A percentile compares a stretch with the other conserved stretches of the same genome.
Evolutionary conservation across 768 basidiomycete species (phyloP).

Genomic region (Tylopilus vinaceipallidus): DNA sequence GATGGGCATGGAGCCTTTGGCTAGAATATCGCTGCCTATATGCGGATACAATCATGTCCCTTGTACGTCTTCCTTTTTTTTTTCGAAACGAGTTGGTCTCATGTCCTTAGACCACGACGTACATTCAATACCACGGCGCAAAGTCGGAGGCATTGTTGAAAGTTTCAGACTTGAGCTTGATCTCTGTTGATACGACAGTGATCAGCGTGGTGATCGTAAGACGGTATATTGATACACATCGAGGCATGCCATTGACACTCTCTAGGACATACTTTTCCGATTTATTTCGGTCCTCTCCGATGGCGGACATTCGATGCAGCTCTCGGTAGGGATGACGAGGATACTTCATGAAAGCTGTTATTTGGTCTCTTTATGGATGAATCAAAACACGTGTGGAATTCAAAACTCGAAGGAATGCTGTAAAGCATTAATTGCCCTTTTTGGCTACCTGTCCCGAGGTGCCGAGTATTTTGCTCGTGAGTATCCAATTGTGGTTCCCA

Average conservation of each 20-base stretch:
- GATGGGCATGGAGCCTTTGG: conserved; percentile 70
- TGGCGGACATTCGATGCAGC: conserved; percentile 7
- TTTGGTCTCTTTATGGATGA: conserved; percentile 23
- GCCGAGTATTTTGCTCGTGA: conserved; percentile 19
- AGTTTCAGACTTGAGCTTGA: conserved; percentile 1
- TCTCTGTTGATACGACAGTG: neutral
- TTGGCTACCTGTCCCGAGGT: conserved; percentile 19
- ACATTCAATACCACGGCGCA: conserved; percentile 43
- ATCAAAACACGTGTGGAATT: conserved; percentile 23
- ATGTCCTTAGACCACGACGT: conserved; percentile 46
- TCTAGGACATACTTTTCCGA: conserved; percentile 23
- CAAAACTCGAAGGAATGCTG: conserved; percentile 31
- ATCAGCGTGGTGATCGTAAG: conserved; percentile 32
- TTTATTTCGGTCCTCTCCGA: conserved; percentile 21
- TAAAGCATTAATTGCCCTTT: conserved; percentile 27
- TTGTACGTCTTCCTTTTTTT: conserved; percentile 39
- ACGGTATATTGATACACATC: neutral
- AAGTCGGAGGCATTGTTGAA: conserved; percentile 1
- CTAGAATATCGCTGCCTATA: conserved; percentile 48
- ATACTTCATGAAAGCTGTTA: conserved; percentile 21
- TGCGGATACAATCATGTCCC: conserved; percentile 44
- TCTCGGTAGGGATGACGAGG: conserved; percentile 16
- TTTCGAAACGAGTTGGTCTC: neutral
- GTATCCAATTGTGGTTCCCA: conserved; percentile 2
- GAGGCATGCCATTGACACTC: conserved; percentile 2